Evolutionary conservation across 1,284 basidiomycete species (phyloP).

Genomic region (Cryptococcus sp.): DNA sequence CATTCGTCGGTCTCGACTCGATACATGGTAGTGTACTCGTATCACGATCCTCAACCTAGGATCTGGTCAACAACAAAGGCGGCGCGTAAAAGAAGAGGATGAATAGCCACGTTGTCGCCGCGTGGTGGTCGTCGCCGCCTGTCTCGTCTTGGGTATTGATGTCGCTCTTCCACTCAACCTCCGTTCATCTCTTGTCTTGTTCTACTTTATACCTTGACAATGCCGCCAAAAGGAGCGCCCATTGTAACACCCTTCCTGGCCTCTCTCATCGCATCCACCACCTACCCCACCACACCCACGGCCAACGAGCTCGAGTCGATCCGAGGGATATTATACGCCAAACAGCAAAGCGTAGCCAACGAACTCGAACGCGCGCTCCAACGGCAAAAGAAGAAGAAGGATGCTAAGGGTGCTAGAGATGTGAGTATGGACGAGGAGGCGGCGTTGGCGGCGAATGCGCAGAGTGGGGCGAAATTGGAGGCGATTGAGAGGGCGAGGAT

Average conservation of each 20-base stretch:
- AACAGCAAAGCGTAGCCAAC: constrained; percentile 56
- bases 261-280: constrained; percentile 31
- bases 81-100: too few relatives aligned
- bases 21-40: too few relatives aligned
- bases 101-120: too few relatives aligned
- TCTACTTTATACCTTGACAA: neutral
- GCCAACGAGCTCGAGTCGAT: constrained; percentile 65
- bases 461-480: constrained; percentile 26
- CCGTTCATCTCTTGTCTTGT: too few relatives aligned
- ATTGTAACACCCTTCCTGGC: constrained; percentile 24
- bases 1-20: too few relatives aligned
- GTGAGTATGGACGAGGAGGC: constrained; percentile 58
- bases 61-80: too few relatives aligned
- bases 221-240: neutral
- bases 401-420: constrained; percentile 47
- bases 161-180: too few relatives aligned
- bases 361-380: constrained; percentile 42
- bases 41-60: too few relatives aligned
- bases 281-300: constrained; percentile 54
- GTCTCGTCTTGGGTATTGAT: too few relatives aligned
- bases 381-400: constrained; percentile 65
- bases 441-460: constrained; percentile 30
- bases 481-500: constrained; percentile 21
- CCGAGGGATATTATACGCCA: constrained; percentile 62
- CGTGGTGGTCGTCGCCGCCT: too few relatives aligned